A percentile compares a stretch with the other conserved stretches of the same genome.
These are phyloP conservation scores for Aspergillus udagawae DNA, from an alignment of 2,329 filamentous ascomycete species.

Conservation along the genomic window DNA sequence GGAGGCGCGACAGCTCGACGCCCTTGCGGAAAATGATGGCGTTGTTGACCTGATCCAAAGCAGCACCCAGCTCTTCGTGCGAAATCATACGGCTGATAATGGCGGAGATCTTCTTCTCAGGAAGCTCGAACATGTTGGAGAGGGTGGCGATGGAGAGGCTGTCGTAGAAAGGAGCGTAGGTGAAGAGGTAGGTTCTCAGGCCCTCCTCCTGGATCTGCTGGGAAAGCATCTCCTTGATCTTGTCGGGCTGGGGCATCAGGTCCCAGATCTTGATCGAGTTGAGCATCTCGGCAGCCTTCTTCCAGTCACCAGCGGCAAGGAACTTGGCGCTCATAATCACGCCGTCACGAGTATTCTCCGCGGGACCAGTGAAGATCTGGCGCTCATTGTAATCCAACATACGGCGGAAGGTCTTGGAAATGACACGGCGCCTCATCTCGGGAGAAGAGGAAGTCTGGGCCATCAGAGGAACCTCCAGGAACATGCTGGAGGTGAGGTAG, in stretches of 20 bases:
- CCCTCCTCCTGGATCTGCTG: constrained; percentile 99
- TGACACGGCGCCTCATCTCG: constrained; percentile 94
- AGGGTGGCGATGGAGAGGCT: constrained; percentile 84
- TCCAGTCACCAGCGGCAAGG: constrained; percentile 95
- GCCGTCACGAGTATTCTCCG: constrained; percentile 97
- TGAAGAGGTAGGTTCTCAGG: constrained; percentile 96
- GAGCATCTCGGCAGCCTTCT: constrained; percentile 89
- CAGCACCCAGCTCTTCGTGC: constrained; percentile 94
- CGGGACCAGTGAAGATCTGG: constrained; percentile 97
- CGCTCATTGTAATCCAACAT: constrained; percentile 99
- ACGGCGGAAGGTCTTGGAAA: constrained; percentile 98
- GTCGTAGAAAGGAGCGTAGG: constrained; percentile 98
- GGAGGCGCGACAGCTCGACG: constrained; percentile 91
- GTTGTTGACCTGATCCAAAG: constrained; percentile 94
- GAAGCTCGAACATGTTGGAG: constrained; percentile 91
- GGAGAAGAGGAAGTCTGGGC: constrained; percentile 95
- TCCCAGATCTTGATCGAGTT: constrained; percentile 99
- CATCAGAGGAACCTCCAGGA: constrained; percentile 93
- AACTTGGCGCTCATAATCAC: constrained; percentile 99
- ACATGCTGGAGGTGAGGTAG: constrained; percentile 98
- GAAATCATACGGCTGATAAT: constrained; percentile 99
- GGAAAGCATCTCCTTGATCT: constrained; percentile 95
- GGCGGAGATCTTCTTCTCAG: constrained; percentile 84
- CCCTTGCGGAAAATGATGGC: constrained; percentile 99
- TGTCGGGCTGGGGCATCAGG: constrained; percentile 84